Percentiles rank a stretch among this genome's conserved stretches.
Evolutionary conservation across 2,329 filamentous ascomycete genomes (phyloP).

Genomic region (Fusarium xyrophilum): DNA sequence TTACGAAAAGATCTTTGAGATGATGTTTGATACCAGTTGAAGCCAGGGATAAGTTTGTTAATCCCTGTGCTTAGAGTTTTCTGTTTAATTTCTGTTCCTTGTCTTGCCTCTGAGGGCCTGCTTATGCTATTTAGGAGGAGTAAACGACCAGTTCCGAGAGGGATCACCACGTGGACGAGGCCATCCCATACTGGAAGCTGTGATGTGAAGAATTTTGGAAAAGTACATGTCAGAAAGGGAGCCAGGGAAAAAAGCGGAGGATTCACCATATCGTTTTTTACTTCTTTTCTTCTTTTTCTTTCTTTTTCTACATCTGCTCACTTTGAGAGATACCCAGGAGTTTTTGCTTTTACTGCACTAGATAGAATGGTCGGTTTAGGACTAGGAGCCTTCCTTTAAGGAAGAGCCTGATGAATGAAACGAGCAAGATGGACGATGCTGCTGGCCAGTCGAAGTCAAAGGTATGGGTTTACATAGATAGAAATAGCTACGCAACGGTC

Average conservation of each 20-base stretch:
- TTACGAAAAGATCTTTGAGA: conserved; percentile 39
- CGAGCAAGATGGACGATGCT: conserved; percentile 42
- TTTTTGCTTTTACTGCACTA: conserved; percentile 35
- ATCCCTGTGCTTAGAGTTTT: conserved; percentile 25
- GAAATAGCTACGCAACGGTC: conserved; percentile 34
- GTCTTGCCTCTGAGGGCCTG: conserved; percentile 9
- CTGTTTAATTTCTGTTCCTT: conserved; percentile 33
- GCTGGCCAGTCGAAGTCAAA: conserved; percentile 41
- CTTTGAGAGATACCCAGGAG: conserved; percentile 42
- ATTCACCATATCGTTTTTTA: conserved; percentile 1
- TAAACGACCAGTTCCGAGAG: conserved; percentile 10
- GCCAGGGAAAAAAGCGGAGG: conserved; percentile 10
- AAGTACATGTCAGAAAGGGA: conserved; percentile 17
- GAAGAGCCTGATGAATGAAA: conserved; percentile 41
- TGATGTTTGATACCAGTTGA: conserved; percentile 40
- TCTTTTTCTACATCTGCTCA: conserved; percentile 38
- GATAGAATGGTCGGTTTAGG: conserved; percentile 38
- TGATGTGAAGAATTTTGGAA: conserved; percentile 14
- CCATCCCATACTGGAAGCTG: conserved; percentile 6
- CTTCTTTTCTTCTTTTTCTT: conserved; percentile 14
- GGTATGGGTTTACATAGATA: conserved; percentile 39
- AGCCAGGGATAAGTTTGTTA: conserved; percentile 16
- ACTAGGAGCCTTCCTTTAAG: conserved; percentile 32
- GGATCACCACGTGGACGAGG: conserved; percentile 4
- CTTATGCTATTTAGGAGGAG: conserved; percentile 19